Percentiles rank a stretch among this genome's conserved stretches.
These are phyloP conservation scores for Phytopythium litorale DNA, from an alignment of 352 stramenopile species.

Conservation along the genomic window DNA sequence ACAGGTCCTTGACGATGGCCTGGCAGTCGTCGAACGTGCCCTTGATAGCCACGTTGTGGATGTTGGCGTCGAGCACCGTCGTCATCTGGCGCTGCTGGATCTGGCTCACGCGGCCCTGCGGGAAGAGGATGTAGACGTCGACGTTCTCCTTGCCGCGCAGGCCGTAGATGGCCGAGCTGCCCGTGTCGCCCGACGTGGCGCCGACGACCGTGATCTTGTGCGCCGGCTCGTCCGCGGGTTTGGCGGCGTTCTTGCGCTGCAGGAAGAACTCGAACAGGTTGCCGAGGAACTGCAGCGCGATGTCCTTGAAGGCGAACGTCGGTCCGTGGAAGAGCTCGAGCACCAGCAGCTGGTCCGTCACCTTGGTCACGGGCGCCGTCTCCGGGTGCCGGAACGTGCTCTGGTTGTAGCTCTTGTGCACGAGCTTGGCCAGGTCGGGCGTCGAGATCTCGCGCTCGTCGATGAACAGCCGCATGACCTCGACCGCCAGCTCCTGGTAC, in stretches of 20 bases:
- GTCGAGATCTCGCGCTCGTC: slow-evolving; percentile 93
- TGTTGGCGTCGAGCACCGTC: slow-evolving; percentile 96
- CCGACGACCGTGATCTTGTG: slow-evolving; percentile 96
- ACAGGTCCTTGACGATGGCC: slow-evolving; percentile 98
- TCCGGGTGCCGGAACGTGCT: slow-evolving; percentile 91
- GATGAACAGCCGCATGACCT: slow-evolving; percentile 97
- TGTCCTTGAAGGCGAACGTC: slow-evolving; percentile 99
- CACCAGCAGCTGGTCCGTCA: slow-evolving; percentile 86
- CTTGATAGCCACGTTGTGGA: slow-evolving; percentile 95
- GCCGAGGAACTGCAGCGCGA: slow-evolving; percentile 98
- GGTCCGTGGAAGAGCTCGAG: slow-evolving; percentile 99
- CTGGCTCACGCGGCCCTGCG: slow-evolving; percentile 92
- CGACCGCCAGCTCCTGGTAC: slow-evolving; percentile 92
- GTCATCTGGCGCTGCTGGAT: slow-evolving; percentile 99
- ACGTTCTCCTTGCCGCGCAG: slow-evolving; percentile 96
- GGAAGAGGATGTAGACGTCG: slow-evolving; percentile 98
- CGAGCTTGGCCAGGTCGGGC: slow-evolving; percentile 87
- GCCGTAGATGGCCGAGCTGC: slow-evolving; percentile 97
- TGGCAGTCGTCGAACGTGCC: slow-evolving; percentile 99
- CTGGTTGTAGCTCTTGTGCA: slow-evolving; percentile 91
- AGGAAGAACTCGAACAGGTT: slow-evolving; percentile 99
- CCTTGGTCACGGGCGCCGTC: slow-evolving; percentile 93
- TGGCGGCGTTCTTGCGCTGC: slow-evolving; percentile 81
- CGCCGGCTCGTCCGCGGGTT: slow-evolving; percentile 32
- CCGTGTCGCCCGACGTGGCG: slow-evolving; percentile 98